Conservation (phyloP, 1,284 basidiomycete species). For the Malassezia slooffiae region DNA sequence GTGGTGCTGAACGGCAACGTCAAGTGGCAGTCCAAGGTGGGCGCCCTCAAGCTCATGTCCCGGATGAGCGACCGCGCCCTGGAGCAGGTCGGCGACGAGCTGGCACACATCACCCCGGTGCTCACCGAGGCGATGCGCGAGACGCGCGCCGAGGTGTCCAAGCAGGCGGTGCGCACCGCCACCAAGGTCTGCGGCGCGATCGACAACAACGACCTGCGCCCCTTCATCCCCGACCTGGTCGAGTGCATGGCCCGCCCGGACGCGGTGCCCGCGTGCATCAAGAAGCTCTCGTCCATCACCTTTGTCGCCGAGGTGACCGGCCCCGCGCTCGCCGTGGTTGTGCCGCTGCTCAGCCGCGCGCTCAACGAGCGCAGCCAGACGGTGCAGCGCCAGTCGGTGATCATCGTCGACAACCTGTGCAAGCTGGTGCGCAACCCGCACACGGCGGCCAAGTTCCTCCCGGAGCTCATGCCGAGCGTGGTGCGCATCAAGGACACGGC, state of each 20-base stretch:
- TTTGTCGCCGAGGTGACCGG: conserved; percentile 96
- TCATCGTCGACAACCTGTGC: conserved; percentile 92
- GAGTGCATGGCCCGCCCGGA: conserved; percentile 73
- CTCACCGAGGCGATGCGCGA: conserved; percentile 91
- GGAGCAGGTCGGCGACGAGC: conserved; percentile 72
- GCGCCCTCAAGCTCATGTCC: conserved; percentile 62
- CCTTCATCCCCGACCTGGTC: conserved; percentile 80
- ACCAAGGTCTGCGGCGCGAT: conserved; percentile 81
- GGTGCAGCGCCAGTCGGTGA: conserved; percentile 57
- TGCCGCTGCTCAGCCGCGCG: conserved; percentile 80
- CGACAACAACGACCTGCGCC: conserved; percentile 82
- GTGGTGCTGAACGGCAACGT: conserved; percentile 61
- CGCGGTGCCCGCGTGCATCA: conserved; percentile 80
- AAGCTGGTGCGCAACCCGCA: conserved; percentile 89
- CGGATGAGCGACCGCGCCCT: conserved; percentile 61
- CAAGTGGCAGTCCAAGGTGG: conserved; percentile 92
- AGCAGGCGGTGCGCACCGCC: conserved; percentile 82
- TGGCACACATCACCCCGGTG: conserved; percentile 71
- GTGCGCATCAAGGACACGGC: conserved; percentile 80
- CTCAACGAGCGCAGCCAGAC: conserved; percentile 86
- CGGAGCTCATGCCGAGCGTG: conserved; percentile 78
- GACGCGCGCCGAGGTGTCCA: conserved; percentile 85
- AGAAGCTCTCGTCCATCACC: conserved; percentile 82
- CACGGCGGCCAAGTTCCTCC: conserved; percentile 79
- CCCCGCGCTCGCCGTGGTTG: conserved; percentile 88